These are phyloP conservation scores for Anisodus tanguticus DNA, from an alignment of 257 asterid genomes.

Conservation along the genomic window DNA sequence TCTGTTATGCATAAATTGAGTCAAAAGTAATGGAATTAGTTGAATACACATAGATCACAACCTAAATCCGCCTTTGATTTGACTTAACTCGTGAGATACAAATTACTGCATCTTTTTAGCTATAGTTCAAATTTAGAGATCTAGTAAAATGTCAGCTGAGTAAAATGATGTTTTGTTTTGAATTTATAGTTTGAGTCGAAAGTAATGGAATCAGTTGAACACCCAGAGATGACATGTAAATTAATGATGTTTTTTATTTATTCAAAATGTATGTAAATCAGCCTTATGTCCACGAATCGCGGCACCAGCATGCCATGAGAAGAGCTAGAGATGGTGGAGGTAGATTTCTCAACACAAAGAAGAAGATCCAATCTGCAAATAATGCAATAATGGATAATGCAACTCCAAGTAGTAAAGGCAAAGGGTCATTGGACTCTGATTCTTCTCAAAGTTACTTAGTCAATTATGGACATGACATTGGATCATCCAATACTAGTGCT, in stretches of 20 bases:
- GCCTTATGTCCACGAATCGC: constrained; percentile 92
- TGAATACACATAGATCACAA: no score
- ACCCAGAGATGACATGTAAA: background rate
- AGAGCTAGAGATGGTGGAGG: constrained; percentile 86
- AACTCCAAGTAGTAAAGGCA: constrained; percentile 5
- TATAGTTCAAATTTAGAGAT: background rate
- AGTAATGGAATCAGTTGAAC: background rate
- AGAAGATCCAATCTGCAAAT: constrained; percentile 5
- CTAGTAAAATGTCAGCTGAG: background rate
- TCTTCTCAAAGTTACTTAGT: background rate
- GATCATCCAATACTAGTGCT: background rate
- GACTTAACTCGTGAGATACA: no score
- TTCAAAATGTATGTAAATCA: constrained; percentile 32
- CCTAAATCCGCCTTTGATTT: no score
- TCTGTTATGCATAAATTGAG: background rate
- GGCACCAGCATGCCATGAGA: constrained; percentile 76
- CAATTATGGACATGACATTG: constrained; percentile 13
- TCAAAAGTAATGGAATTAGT: background rate
- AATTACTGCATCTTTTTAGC: no score
- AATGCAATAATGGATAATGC: background rate
- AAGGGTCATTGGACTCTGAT: constrained; percentile 1
- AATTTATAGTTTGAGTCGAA: background rate
- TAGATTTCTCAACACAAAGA: constrained; percentile 77
- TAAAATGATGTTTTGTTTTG: background rate
- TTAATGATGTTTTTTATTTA: background rate